These are phyloP conservation scores for Pseudodiploospora longispora DNA, from an alignment of 2,329 filamentous ascomycete genomes.

Conservation along the genomic window DNA sequence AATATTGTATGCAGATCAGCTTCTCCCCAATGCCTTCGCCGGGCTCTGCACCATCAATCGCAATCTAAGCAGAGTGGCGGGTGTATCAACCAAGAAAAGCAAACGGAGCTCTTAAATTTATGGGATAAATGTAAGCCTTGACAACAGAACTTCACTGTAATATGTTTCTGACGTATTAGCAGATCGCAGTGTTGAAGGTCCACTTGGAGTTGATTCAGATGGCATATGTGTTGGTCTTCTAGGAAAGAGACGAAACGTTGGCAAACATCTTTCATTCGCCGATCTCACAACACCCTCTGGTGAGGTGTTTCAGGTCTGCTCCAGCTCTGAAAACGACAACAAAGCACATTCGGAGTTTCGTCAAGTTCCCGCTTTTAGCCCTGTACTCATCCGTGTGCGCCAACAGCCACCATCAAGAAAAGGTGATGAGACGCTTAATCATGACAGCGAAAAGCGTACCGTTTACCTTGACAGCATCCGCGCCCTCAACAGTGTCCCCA, in stretches of 20 bases:
- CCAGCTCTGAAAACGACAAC: constrained; percentile 28
- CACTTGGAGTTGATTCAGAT: constrained; percentile 11
- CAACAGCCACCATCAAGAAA: constrained; percentile 16
- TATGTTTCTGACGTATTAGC: constrained; percentile 2
- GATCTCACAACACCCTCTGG: constrained; percentile 35
- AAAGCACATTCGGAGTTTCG: constrained; percentile 34
- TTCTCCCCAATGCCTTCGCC: constrained; percentile 9
- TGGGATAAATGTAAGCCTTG: constrained; percentile 24
- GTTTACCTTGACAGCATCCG: constrained; percentile 53
- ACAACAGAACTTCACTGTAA: not conserved
- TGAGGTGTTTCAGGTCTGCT: constrained; percentile 37
- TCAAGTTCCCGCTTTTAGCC: constrained; percentile 40
- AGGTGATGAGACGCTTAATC: constrained; percentile 13
- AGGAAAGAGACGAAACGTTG: constrained; percentile 57
- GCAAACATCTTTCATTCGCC: constrained; percentile 63
- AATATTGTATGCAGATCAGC: constrained; percentile 3
- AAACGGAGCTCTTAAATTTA: constrained; percentile 16
- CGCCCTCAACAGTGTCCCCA: constrained; percentile 29
- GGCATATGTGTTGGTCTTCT: constrained; percentile 53
- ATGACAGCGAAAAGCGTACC: constrained; percentile 38
- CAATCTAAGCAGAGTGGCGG: not conserved
- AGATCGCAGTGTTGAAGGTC: constrained; percentile 21
- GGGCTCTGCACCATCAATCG: constrained; percentile 4
- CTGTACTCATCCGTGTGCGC: constrained; percentile 41
- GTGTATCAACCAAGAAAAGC: constrained; percentile 9